Conservation (phyloP, 257 asterid species). For the Scutellaria baicalensis region DNA sequence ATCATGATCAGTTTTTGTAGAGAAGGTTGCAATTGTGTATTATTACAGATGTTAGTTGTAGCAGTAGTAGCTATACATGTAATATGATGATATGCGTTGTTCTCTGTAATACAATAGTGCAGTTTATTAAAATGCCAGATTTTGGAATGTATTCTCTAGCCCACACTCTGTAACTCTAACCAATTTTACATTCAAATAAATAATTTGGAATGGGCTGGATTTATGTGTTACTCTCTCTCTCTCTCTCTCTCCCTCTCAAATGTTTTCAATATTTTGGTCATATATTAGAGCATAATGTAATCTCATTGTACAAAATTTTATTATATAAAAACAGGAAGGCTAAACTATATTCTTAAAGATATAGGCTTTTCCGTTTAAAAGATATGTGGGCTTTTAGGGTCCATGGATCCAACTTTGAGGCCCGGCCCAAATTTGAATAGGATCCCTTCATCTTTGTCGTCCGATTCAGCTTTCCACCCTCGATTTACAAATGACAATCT, state of each 20-base stretch:
- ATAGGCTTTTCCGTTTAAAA: not conserved
- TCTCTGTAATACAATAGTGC: not conserved
- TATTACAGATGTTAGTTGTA: constrained; percentile 5
- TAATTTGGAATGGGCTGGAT: not conserved
- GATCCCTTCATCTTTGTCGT: constrained; percentile 6
- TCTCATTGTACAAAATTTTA: not conserved
- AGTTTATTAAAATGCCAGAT: not conserved
- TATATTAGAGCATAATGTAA: not conserved
- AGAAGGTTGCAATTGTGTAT: constrained; percentile 1
- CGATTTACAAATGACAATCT: not conserved
- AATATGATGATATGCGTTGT: not conserved
- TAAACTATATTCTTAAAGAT: not conserved
- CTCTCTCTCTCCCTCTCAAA: not conserved
- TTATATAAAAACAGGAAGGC: not conserved
- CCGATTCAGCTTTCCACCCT: not conserved
- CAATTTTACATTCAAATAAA: not conserved
- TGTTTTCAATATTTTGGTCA: not conserved
- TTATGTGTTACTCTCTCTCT: not conserved
- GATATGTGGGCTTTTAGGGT: too few species aligned
- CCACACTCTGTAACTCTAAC: not conserved
- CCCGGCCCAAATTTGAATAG: constrained; percentile 16
- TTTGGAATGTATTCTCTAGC: not conserved
- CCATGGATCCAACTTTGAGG: not conserved
- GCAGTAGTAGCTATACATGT: not conserved
- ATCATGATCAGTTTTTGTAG: constrained; percentile 3